Percentiles rank a stretch among this genome's conserved stretches.
Evolutionary conservation across 2,329 filamentous ascomycete species (phyloP).

Genomic region (Byssothecium circinans): DNA sequence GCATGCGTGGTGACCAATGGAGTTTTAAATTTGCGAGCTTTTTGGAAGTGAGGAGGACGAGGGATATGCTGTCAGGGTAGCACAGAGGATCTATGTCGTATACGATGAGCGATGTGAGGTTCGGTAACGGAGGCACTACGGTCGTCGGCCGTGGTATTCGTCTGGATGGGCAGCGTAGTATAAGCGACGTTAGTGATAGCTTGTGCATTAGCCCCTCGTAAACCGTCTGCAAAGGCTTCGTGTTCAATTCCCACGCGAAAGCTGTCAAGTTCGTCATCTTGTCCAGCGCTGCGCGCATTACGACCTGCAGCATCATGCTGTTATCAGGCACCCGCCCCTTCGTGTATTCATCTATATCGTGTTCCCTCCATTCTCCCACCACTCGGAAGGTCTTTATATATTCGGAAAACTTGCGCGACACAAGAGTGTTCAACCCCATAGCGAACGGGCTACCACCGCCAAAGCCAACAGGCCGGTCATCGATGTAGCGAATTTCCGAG

Average conservation of each 20-base stretch:
- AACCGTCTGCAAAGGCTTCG: conserved; percentile 61
- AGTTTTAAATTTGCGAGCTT: conserved; percentile 58
- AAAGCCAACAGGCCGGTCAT: conserved; percentile 61
- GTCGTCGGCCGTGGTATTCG: conserved; percentile 60
- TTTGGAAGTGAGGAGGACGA: conserved; percentile 56
- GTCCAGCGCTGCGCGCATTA: conserved; percentile 61
- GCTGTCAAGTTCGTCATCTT: conserved; percentile 58
- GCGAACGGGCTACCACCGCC: conserved; percentile 65
- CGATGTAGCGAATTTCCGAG: conserved; percentile 59
- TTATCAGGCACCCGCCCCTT: conserved; percentile 64
- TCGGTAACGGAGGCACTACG: conserved; percentile 59
- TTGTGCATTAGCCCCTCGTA: conserved; percentile 59
- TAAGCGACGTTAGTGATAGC: conserved; percentile 55
- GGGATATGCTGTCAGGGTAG: conserved; percentile 64
- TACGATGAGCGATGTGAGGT: conserved; percentile 56
- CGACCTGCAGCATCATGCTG: conserved; percentile 64
- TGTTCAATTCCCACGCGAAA: conserved; percentile 64
- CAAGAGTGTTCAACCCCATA: conserved; percentile 64
- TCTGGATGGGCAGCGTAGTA: conserved; percentile 58
- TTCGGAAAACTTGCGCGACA: conserved; percentile 56
- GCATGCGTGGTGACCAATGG: conserved; percentile 65
- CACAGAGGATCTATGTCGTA: conserved; percentile 65
- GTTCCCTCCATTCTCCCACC: conserved; percentile 60
- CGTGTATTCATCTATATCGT: conserved; percentile 60
- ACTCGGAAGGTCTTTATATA: conserved; percentile 58